Evolutionary conservation across 805 yeast genomes (phyloP).

Genomic region (Ogataea nitratoaversa): DNA sequence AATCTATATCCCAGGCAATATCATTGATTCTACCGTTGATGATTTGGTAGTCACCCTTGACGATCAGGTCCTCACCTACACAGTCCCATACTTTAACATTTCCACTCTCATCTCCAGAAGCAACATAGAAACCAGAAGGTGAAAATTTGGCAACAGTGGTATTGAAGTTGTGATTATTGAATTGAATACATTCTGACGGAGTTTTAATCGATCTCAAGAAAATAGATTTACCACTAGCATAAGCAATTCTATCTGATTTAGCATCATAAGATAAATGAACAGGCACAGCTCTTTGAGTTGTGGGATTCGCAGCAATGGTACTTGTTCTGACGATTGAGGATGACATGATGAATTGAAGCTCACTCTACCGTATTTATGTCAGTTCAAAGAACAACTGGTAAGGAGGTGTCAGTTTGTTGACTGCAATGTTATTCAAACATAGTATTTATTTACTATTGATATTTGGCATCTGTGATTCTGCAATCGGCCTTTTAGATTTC

Average conservation of each 20-base stretch:
- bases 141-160: conserved; percentile 85
- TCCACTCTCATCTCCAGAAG: conserved; percentile 91
- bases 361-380: not conserved
- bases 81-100: conserved; percentile 85
- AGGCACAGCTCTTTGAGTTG: conserved; percentile 65
- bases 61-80: conserved; percentile 46
- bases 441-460: no score
- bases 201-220: conserved; percentile 60
- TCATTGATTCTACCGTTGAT: conserved; percentile 79
- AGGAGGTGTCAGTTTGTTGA: no score
- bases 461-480: no score
- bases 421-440: no score
- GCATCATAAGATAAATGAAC: conserved; percentile 75
- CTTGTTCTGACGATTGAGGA: conserved; percentile 19
- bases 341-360: conserved; percentile 4
- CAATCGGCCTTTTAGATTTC: no score
- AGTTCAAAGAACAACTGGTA: not conserved
- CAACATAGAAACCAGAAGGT: conserved; percentile 86
- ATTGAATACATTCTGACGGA: conserved; percentile 57
- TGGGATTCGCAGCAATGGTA: conserved; percentile 72
- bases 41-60: conserved; percentile 74
- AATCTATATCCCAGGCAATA: conserved; percentile 90
- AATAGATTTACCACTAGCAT: conserved; percentile 77
- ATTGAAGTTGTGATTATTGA: conserved; percentile 60
- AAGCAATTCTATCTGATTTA: conserved; percentile 66